Evolutionary conservation across 352 stramenopile species (phyloP).

Genomic region (Achlya hypogyna): DNA sequence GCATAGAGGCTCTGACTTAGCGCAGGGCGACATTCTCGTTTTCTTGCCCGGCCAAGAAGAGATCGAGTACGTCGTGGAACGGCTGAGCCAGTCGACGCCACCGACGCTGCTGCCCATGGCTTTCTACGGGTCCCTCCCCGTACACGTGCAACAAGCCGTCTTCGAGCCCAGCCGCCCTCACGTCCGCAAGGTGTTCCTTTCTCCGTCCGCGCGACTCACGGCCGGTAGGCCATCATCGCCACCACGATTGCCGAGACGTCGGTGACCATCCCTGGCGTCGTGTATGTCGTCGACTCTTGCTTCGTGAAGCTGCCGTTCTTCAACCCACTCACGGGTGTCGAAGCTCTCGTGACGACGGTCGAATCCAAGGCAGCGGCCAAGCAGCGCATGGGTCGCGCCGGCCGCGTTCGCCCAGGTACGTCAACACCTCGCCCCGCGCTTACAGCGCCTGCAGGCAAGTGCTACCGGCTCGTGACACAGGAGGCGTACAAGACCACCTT

Average conservation of each 20-base stretch:
- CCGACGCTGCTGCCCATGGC: slow-evolving; percentile 48
- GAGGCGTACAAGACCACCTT: slow-evolving; percentile 38
- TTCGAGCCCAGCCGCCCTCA: slow-evolving; percentile 71
- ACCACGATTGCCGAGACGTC: slow-evolving; percentile 95
- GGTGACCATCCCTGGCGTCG: slow-evolving; percentile 96
- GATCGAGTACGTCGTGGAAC: slow-evolving; percentile 86
- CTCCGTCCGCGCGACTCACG: background rate
- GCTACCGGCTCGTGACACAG: slow-evolving; percentile 63
- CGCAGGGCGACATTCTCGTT: slow-evolving; percentile 88
- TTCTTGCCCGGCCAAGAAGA: slow-evolving; percentile 93
- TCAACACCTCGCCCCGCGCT: background rate
- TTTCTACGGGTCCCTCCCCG: slow-evolving; percentile 90
- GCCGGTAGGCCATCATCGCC: slow-evolving; percentile 41
- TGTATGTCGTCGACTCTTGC: slow-evolving; percentile 68
- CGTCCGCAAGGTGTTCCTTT: slow-evolving; percentile 50
- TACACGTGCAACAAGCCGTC: slow-evolving; percentile 88
- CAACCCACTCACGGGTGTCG: slow-evolving; percentile 70
- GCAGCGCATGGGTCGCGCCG: slow-evolving; percentile 92
- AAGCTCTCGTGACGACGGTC: slow-evolving; percentile 86
- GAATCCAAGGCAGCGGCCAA: slow-evolving; percentile 95
- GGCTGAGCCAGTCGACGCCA: slow-evolving; percentile 37
- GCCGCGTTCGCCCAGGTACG: slow-evolving; percentile 51
- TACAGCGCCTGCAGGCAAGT: slow-evolving; percentile 37
- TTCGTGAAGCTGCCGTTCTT: slow-evolving; percentile 81
- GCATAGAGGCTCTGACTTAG: background rate